Conservation (phyloP, 169 alveolate genomes). For the Perkinsus chesapeaki region DNA sequence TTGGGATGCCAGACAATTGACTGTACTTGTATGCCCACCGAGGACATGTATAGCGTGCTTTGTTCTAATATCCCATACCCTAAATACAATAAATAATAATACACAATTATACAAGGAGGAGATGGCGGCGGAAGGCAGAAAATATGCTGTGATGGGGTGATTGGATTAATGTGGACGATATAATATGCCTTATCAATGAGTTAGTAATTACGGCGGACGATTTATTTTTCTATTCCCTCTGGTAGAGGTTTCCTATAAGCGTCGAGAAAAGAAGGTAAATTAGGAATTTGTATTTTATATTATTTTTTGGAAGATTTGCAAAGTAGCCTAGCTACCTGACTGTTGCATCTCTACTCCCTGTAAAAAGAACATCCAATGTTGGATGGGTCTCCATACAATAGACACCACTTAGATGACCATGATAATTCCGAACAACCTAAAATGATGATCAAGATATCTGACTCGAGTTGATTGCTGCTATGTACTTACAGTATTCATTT, state of each 20-base stretch:
- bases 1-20: slow-evolving; percentile 57
- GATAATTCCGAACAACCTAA: slow-evolving; percentile 68
- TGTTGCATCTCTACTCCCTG: slow-evolving; percentile 82
- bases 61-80: slow-evolving; percentile 83
- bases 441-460: not conserved
- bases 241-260: no score
- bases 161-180: no score
- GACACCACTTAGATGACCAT: slow-evolving; percentile 73
- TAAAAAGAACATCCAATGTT: slow-evolving; percentile 61
- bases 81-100: not conserved
- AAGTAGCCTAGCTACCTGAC: slow-evolving; percentile 21
- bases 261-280: no score
- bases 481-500: slow-evolving; percentile 50
- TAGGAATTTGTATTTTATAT: no score
- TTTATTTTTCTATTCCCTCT: no score
- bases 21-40: slow-evolving; percentile 72
- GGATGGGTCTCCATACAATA: slow-evolving; percentile 75
- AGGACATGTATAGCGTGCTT: slow-evolving; percentile 63
- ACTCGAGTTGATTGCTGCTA: not conserved
- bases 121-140: no score
- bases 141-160: no score
- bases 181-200: no score
- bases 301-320: no score
- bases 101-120: not conserved
- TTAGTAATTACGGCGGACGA: no score